Evolutionary conservation across 2,329 filamentous ascomycete genomes (phyloP).

Genomic region (Nigrospora osmanthi): DNA sequence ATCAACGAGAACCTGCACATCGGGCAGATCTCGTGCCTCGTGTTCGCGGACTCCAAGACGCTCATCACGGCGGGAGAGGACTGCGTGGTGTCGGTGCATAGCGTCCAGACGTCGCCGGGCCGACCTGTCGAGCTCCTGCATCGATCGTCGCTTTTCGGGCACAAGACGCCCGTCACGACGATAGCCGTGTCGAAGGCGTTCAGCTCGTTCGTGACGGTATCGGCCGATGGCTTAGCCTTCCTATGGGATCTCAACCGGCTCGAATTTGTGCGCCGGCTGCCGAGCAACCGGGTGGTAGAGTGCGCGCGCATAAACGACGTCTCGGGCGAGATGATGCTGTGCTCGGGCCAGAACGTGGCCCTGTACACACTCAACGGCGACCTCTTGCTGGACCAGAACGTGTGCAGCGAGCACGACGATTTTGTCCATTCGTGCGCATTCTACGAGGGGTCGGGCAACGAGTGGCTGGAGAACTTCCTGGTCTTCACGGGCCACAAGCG

Average conservation of each 20-base stretch:
- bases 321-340: constrained; percentile 82
- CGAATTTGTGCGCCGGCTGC: constrained; percentile 73
- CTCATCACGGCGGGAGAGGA: constrained; percentile 89
- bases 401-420: constrained; percentile 66
- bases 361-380: constrained; percentile 87
- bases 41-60: constrained; percentile 84
- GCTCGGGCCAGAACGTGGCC: constrained; percentile 64
- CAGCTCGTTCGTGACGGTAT: constrained; percentile 78
- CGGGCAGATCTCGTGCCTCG: constrained; percentile 75
- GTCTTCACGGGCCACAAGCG: constrained; percentile 83
- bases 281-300: constrained; percentile 50
- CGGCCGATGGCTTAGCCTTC: constrained; percentile 72
- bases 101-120: constrained; percentile 51
- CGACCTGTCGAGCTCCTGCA: constrained; percentile 74
- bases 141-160: constrained; percentile 78
- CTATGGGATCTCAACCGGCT: constrained; percentile 92
- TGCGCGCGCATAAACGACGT: constrained; percentile 85
- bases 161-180: constrained; percentile 73
- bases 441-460: constrained; percentile 83
- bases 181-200: constrained; percentile 84
- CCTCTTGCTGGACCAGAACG: constrained; percentile 71
- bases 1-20: constrained; percentile 92
- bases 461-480: constrained; percentile 82
- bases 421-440: constrained; percentile 77
- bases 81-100: constrained; percentile 83